Conservation (phyloP, 805 yeast genomes). For the Candida maris region DNA sequence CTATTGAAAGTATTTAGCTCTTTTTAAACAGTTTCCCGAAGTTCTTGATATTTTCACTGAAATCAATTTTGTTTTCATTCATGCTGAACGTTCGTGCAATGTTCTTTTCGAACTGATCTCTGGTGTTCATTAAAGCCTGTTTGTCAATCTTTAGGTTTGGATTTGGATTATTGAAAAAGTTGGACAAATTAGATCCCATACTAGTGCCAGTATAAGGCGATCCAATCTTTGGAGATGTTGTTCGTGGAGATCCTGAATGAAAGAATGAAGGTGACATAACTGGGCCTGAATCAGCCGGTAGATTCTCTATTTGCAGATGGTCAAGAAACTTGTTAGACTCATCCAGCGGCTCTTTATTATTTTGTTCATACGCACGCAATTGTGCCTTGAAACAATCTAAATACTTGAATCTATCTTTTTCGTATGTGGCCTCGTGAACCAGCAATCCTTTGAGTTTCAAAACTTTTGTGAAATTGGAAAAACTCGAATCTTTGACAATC, state of each 20-base stretch:
- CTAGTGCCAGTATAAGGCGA: slow-evolving; percentile 6
- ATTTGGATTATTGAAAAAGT: slow-evolving; percentile 18
- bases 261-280: slow-evolving; percentile 10
- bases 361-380: slow-evolving; percentile 32
- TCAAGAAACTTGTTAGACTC: slow-evolving; percentile 29
- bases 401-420: slow-evolving; percentile 35
- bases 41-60: slow-evolving; percentile 62
- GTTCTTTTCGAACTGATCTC: slow-evolving; percentile 42
- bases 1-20: too few relatives aligned
- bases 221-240: slow-evolving; percentile 1
- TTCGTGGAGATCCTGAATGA: slow-evolving; percentile 10
- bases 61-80: slow-evolving; percentile 60
- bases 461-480: slow-evolving; percentile 60
- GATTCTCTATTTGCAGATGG: slow-evolving; percentile 21
- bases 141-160: slow-evolving; percentile 27
- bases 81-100: slow-evolving; percentile 38
- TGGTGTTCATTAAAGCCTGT: slow-evolving; percentile 34
- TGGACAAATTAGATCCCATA: slow-evolving; percentile 13
- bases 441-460: slow-evolving; percentile 55
- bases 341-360: slow-evolving; percentile 23
- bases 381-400: slow-evolving; percentile 38
- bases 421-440: slow-evolving; percentile 28
- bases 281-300: slow-evolving; percentile 12
- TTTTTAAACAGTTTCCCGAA: slow-evolving; percentile 56
- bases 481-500: slow-evolving; percentile 61